Conservation (phyloP, 2,329 filamentous ascomycete species). For the Claviceps paspali region DNA sequence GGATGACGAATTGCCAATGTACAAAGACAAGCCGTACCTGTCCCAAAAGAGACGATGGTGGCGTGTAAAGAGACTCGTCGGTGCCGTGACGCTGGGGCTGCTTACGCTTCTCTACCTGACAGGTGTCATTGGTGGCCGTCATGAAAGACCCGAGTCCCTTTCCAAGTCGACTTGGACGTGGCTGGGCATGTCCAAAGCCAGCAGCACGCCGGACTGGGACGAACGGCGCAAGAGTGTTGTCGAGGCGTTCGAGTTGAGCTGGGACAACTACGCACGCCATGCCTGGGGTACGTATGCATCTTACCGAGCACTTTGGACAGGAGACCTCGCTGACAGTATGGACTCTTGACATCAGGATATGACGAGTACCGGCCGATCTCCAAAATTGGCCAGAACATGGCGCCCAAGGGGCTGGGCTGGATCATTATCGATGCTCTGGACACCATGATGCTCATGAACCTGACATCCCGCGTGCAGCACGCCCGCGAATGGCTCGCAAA, state of each 20-base stretch:
- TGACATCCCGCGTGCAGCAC: slow-evolving; percentile 69
- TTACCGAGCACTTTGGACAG: neutral
- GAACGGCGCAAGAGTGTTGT: slow-evolving; percentile 66
- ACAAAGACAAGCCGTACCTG: slow-evolving; percentile 94
- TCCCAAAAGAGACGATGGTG: slow-evolving; percentile 46
- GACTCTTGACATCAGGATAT: slow-evolving; percentile 38
- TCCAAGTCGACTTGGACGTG: slow-evolving; percentile 33
- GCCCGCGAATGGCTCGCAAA: slow-evolving; percentile 81
- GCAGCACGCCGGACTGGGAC: slow-evolving; percentile 51
- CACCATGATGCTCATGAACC: slow-evolving; percentile 96
- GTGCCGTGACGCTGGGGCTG: slow-evolving; percentile 34
- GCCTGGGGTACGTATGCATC: slow-evolving; percentile 65
- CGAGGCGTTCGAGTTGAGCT: slow-evolving; percentile 81
- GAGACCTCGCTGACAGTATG: slow-evolving; percentile 13
- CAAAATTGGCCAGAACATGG: slow-evolving; percentile 71
- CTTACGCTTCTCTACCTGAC: slow-evolving; percentile 55
- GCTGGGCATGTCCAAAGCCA: slow-evolving; percentile 34
- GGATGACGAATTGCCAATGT: slow-evolving; percentile 59
- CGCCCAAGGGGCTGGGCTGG: slow-evolving; percentile 81
- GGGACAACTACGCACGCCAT: slow-evolving; percentile 83
- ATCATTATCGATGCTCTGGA: slow-evolving; percentile 94
- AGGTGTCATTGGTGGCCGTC: slow-evolving; percentile 35
- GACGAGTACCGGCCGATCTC: slow-evolving; percentile 79
- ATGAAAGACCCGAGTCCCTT: slow-evolving; percentile 21
- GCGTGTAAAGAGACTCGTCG: slow-evolving; percentile 46